Percentiles rank a stretch among this genome's conserved stretches.
Conservation (phyloP, 2,329 filamentous ascomycete species). For the Fusarium veterinarium region DNA sequence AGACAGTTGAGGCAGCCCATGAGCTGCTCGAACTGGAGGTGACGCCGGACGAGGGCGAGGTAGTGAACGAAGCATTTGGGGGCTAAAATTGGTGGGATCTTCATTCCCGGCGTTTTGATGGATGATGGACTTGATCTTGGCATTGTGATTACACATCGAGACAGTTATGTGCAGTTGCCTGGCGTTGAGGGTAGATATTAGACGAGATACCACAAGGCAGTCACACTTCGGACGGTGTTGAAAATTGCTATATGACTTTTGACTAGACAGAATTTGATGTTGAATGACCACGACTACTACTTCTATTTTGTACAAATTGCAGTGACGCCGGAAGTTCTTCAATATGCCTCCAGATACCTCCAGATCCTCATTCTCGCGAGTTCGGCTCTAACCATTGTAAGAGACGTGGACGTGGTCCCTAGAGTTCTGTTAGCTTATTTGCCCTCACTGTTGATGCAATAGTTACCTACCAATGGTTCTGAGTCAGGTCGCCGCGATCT, state of each 20-base stretch:
- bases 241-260: background rate
- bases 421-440: background rate
- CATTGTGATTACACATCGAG: background rate
- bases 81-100: slow-evolving; percentile 37
- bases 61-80: slow-evolving; percentile 56
- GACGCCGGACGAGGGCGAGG: slow-evolving; percentile 75
- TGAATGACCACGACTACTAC: background rate
- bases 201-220: slow-evolving; percentile 26
- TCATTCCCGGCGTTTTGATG: slow-evolving; percentile 31
- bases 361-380: background rate
- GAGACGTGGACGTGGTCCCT: slow-evolving; percentile 47
- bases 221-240: background rate
- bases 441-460: background rate
- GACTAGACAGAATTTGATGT: background rate
- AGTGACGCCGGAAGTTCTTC: background rate
- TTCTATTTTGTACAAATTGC: background rate
- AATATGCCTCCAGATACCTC: background rate
- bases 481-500: slow-evolving; percentile 53
- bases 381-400: slow-evolving; percentile 32
- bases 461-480: slow-evolving; percentile 56
- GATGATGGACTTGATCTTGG: background rate
- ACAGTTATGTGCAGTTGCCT: background rate
- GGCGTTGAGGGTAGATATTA: slow-evolving; percentile 22
- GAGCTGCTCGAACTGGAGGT: slow-evolving; percentile 83
- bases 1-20: slow-evolving; percentile 83